Conservation (phyloP, 768 basidiomycete genomes). For the Phanerochaete sordida region DNA sequence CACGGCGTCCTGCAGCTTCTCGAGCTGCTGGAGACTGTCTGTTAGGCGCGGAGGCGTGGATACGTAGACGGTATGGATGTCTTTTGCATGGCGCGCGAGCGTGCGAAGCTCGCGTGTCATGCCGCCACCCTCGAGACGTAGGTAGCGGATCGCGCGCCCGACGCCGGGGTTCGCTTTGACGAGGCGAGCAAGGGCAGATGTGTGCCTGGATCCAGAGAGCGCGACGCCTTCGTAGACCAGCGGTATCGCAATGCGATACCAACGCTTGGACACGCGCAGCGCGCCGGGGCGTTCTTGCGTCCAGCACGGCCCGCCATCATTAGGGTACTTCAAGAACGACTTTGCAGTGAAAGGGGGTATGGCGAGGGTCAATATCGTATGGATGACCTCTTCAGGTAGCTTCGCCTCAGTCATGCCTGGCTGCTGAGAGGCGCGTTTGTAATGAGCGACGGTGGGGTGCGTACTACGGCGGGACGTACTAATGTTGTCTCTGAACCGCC, state of each 20-base stretch:
- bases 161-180: background rate
- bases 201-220: background rate
- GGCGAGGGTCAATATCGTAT: background rate
- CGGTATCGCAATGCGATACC: background rate
- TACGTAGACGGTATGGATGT: background rate
- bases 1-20: too few species aligned
- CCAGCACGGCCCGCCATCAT: background rate
- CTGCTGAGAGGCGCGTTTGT: too few species aligned
- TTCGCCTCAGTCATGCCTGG: background rate
- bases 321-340: background rate
- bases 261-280: conserved; percentile 3
- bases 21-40: too few species aligned
- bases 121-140: background rate
- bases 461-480: too few species aligned
- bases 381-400: background rate
- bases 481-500: too few species aligned
- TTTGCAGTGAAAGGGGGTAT: background rate
- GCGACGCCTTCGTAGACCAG: background rate
- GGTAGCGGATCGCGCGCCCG: background rate
- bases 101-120: background rate
- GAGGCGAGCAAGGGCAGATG: background rate
- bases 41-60: too few species aligned
- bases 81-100: background rate
- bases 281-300: background rate
- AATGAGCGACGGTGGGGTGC: too few species aligned